Percentiles rank a stretch among this genome's conserved stretches.
phyloP scores from a whole-genome alignment of 2,329 filamentous ascomycete genomes.

The Triangularia verruculosa region DNA sequence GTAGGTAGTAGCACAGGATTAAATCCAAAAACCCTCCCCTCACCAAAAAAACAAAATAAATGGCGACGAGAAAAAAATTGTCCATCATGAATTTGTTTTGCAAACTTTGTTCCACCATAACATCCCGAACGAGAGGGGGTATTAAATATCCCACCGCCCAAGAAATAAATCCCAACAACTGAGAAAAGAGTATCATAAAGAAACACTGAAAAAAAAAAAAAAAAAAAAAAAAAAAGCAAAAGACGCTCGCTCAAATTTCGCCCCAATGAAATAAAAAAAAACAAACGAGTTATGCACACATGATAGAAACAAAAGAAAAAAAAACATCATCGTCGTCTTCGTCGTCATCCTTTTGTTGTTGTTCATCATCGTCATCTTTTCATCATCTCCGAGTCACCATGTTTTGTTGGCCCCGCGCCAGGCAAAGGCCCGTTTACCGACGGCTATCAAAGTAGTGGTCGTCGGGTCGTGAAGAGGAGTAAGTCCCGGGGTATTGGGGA shows the following conservation, averaged over 20 bases:
- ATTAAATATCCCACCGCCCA: neutral
- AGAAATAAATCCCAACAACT: constrained; percentile 11
- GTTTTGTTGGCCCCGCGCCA: neutral
- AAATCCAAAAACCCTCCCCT: constrained; percentile 10
- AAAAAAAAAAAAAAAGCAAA: constrained; percentile 25
- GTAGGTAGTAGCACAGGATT: constrained; percentile 1
- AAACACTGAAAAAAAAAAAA: constrained; percentile 23
- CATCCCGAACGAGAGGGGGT: neutral
- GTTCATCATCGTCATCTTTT: constrained; percentile 13
- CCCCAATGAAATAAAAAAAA: constrained; percentile 7
- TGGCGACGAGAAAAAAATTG: neutral
- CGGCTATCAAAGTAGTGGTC: constrained; percentile 17
- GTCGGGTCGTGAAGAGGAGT: constrained; percentile 17
- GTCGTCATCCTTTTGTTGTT: constrained; percentile 21
- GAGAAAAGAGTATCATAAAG: constrained; percentile 21
- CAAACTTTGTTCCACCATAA: neutral
- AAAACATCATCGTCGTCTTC: constrained; percentile 17
- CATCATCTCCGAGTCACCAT: constrained; percentile 15
- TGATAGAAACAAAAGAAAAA: no score
- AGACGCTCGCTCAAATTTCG: constrained; percentile 26
- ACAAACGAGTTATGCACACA: neutral
- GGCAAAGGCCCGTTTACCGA: neutral
- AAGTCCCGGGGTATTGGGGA: constrained; percentile 25
- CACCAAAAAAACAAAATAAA: neutral
- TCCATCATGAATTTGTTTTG: neutral